Evolutionary conservation across 78 protist genomes (phyloP).

Genomic region (Pelomyxa schiedti): DNA sequence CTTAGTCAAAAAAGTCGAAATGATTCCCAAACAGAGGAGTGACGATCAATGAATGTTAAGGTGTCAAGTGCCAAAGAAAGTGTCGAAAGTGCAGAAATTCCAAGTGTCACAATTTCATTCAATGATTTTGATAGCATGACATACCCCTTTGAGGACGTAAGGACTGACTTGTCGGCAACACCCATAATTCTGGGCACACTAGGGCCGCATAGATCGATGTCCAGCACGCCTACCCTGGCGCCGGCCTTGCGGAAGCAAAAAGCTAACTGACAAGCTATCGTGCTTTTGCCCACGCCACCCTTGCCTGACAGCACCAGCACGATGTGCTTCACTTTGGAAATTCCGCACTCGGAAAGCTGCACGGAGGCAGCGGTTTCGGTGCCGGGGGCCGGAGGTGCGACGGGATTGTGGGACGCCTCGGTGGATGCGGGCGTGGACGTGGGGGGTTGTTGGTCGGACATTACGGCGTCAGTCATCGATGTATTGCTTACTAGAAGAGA

Average conservation of each 20-base stretch:
- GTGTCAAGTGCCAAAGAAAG: background rate
- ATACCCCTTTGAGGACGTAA: constrained; percentile 45
- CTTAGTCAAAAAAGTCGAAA: too few species aligned
- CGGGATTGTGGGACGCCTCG: too few species aligned
- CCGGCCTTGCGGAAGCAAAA: constrained; percentile 17
- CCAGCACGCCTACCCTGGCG: constrained; percentile 73
- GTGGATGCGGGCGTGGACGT: too few species aligned
- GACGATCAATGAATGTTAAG: background rate
- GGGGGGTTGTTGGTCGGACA: too few species aligned
- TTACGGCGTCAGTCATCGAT: too few species aligned
- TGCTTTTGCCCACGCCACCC: constrained; percentile 90
- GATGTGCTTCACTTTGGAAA: constrained; percentile 36
- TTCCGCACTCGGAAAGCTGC: too few species aligned
- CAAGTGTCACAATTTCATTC: background rate
- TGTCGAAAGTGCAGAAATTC: background rate
- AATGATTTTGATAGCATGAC: background rate
- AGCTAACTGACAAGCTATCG: constrained; percentile 33
- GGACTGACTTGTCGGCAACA: constrained; percentile 31
- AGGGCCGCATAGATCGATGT: constrained; percentile 87
- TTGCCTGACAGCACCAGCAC: constrained; percentile 95
- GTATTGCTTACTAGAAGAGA: too few species aligned
- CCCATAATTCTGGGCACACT: constrained; percentile 65
- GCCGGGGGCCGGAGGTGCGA: too few species aligned
- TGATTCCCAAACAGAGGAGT: background rate
- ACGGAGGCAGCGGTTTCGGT: too few species aligned